Evolutionary conservation across 1,284 basidiomycete genomes (phyloP).

Genomic region (Ustilago curta): DNA sequence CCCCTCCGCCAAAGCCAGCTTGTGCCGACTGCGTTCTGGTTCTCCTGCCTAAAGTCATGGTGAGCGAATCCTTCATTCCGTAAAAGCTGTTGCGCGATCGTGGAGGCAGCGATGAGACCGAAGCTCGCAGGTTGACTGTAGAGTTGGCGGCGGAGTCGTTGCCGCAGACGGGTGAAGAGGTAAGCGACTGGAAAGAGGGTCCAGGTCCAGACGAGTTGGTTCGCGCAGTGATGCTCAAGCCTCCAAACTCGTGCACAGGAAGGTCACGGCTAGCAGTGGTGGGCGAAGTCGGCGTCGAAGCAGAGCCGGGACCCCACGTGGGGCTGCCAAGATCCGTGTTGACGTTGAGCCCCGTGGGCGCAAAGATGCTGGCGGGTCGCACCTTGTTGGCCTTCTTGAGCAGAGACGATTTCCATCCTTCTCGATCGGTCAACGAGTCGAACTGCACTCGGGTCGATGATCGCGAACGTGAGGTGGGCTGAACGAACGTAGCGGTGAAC

Average conservation of each 20-base stretch:
- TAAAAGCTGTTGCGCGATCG: slow-evolving; percentile 39
- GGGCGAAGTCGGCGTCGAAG: slow-evolving; percentile 46
- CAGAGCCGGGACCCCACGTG: slow-evolving; percentile 29
- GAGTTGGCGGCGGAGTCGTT: slow-evolving; percentile 35
- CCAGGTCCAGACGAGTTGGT: slow-evolving; percentile 15
- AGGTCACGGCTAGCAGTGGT: slow-evolving; percentile 20
- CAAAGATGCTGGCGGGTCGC: slow-evolving; percentile 42
- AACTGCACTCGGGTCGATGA: slow-evolving; percentile 29
- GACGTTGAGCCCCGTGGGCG: slow-evolving; percentile 32
- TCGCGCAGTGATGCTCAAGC: slow-evolving; percentile 19
- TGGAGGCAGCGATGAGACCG: slow-evolving; percentile 15
- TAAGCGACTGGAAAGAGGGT: slow-evolving; percentile 20
- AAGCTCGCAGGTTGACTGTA: slow-evolving; percentile 21
- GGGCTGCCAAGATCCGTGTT: slow-evolving; percentile 38
- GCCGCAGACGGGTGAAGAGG: slow-evolving; percentile 36
- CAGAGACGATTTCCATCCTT: slow-evolving; percentile 47
- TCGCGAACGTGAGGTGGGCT: slow-evolving; percentile 44
- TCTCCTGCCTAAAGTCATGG: slow-evolving; percentile 38
- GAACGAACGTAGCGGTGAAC: slow-evolving; percentile 46
- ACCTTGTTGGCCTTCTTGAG: slow-evolving; percentile 46
- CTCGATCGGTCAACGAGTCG: slow-evolving; percentile 26
- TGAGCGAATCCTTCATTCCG: slow-evolving; percentile 46
- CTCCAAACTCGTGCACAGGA: slow-evolving; percentile 40
- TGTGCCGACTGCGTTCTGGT: slow-evolving; percentile 33
- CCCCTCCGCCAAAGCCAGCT: slow-evolving; percentile 21